Percentiles rank a stretch among this genome's conserved stretches.
Conservation (phyloP, 495 filamentous ascomycete species). For the Aspergillus sparsus region DNA sequence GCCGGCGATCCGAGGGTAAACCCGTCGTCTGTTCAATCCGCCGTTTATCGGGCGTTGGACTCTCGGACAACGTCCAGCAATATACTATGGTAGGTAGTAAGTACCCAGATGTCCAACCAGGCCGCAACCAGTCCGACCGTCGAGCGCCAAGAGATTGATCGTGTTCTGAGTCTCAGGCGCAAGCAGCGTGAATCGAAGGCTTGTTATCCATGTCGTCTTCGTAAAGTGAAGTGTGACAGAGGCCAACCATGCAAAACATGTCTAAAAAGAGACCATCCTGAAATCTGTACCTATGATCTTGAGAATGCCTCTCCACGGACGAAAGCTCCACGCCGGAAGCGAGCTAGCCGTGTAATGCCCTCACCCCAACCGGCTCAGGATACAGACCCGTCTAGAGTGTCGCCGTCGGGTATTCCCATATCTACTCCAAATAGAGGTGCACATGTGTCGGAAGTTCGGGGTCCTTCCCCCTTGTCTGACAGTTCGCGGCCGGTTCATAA, state of each 20-base stretch:
- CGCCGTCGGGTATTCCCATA: no score
- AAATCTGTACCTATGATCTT: constrained; percentile 41
- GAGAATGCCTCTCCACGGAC: neutral
- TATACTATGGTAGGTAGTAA: no score
- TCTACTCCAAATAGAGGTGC: no score
- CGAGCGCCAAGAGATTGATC: constrained; percentile 30
- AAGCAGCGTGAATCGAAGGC: constrained; percentile 38
- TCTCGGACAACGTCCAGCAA: no score
- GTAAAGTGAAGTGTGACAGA: constrained; percentile 46
- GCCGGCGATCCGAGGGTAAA: no score
- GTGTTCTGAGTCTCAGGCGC: constrained; percentile 34
- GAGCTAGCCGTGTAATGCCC: neutral
- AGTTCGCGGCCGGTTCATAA: neutral
- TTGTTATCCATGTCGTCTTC: constrained; percentile 43
- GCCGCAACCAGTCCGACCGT: neutral
- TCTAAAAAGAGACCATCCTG: constrained; percentile 32
- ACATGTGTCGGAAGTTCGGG: no score
- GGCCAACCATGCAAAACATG: constrained; percentile 38
- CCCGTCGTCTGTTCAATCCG: no score
- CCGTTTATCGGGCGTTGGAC: no score
- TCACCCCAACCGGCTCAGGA: neutral
- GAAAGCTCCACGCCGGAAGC: neutral
- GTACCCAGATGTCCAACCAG: neutral
- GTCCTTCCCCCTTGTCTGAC: neutral
- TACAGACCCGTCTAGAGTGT: neutral